Base-by-base conservation (phyloP, 2,329 filamentous ascomycete species). In the Trichoderma sp. region DNA sequence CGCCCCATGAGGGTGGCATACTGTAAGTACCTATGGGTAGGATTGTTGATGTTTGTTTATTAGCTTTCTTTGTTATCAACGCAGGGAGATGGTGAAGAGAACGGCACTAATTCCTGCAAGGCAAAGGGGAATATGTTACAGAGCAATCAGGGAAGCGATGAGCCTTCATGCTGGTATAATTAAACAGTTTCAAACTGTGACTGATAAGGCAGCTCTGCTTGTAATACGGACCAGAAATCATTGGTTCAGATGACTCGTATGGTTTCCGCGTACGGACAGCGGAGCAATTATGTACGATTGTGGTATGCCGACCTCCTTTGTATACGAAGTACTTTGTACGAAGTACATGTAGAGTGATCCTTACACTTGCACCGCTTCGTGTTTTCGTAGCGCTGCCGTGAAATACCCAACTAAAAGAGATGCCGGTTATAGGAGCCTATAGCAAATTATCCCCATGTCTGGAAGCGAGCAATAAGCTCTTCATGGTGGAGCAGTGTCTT, bases 181-280 rank as follows among this genome's bases (percentile, higher is more conserved):
- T 65, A 56, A 43, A 49, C 26, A n/a, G 61, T 65, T 56, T 65
- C 37, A 65, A 56, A 46, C n/a, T 18, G 34, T 43, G 56, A 39
- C 30, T 43, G 56, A 39, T 26, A 43, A 34, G 56, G 34, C 34
- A 65, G 52, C 51, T 65, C 8, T 49, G 46, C 46, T 49, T 24
- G 37, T 46, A 65, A 65, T 65, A 49, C 52, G 34, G 61, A 56
- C 18, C 37, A 10, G 18, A 24, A 43, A 34, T 64, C 14, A 54
- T 55, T 51, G 30, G 46, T n/a, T 3, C n/a, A 49, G 21, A 54
- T 11, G 21, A 55, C 32, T 64, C 60, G 60, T 54, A 64, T 64
- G 37, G 24, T 61, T 28, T 16, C 60, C 37, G 60, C 34, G 49
- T 64, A 39, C 24, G 49, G 32, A 43, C 34, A 49, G 21, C 34